These are phyloP conservation scores for Globisporangium nodosum DNA, from an alignment of 352 stramenopile species.

Conservation along the genomic window DNA sequence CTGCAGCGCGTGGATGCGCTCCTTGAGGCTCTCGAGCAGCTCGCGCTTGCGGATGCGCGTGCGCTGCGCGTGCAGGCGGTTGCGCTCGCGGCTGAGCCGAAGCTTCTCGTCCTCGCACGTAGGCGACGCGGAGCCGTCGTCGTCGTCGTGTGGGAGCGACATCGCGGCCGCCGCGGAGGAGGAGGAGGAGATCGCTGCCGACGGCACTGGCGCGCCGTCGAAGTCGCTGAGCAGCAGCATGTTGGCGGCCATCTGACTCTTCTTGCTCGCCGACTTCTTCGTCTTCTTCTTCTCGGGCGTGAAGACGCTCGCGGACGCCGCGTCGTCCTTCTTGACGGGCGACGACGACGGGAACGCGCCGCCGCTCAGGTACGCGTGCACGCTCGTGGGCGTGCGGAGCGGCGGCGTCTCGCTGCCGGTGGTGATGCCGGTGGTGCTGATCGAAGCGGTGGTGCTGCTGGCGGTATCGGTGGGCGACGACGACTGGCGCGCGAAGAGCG, in stretches of 20 bases:
- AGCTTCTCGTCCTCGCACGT: constrained; percentile 56
- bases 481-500: constrained; percentile 29
- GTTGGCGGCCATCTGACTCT: constrained; percentile 13
- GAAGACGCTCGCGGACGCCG: background rate
- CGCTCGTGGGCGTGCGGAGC: constrained; percentile 54
- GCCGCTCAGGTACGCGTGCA: constrained; percentile 18
- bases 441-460: background rate
- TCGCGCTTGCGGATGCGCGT: constrained; percentile 74
- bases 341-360: constrained; percentile 47
- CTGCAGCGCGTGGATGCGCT: constrained; percentile 56
- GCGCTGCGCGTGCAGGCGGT: constrained; percentile 68
- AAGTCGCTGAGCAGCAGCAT: constrained; percentile 45
- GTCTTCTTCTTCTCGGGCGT: background rate
- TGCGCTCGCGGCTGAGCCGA: constrained; percentile 67
- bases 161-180: constrained; percentile 11
- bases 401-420: constrained; percentile 33
- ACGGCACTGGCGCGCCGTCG: background rate
- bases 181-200: constrained; percentile 13
- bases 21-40: constrained; percentile 68
- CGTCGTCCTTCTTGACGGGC: constrained; percentile 51
- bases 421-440: constrained; percentile 23
- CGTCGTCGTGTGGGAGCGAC: background rate
- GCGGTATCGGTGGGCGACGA: background rate
- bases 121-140: constrained; percentile 8
- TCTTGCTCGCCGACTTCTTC: constrained; percentile 7